phyloP scores from a whole-genome alignment of 2,329 filamentous ascomycete species.

The Fusarium bactridioides region DNA sequence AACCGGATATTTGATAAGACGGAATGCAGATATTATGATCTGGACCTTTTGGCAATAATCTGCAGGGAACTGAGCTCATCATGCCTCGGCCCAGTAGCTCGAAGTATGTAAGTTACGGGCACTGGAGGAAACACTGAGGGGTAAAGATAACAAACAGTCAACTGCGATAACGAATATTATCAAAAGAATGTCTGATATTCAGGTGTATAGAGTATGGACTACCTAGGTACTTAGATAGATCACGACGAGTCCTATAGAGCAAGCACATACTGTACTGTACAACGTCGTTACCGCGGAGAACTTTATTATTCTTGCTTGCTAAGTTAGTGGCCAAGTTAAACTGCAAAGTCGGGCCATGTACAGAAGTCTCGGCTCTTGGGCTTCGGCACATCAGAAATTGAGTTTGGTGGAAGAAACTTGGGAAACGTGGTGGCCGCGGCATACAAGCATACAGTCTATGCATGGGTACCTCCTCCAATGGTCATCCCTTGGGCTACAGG shows the following conservation, averaged over 20 bases:
- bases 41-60: conserved; percentile 1
- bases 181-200: background rate
- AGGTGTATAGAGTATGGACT: background rate
- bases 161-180: background rate
- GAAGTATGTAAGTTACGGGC: background rate
- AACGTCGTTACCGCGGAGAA: background rate
- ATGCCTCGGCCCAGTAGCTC: background rate
- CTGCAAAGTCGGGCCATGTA: background rate
- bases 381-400: conserved; percentile 6
- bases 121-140: background rate
- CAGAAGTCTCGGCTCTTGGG: conserved; percentile 6
- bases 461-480: background rate
- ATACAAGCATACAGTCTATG: background rate
- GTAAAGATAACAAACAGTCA: background rate
- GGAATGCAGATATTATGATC: background rate
- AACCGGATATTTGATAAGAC: background rate
- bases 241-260: background rate
- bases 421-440: background rate
- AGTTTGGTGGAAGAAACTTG: conserved; percentile 1
- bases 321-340: background rate
- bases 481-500: background rate
- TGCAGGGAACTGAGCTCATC: background rate
- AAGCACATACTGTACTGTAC: background rate
- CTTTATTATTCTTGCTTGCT: background rate
- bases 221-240: background rate